Percentiles rank a stretch among this genome's conserved stretches.
phyloP scores from a whole-genome alignment of 2,329 filamentous ascomycete genomes.

The Xylariales sp. region DNA sequence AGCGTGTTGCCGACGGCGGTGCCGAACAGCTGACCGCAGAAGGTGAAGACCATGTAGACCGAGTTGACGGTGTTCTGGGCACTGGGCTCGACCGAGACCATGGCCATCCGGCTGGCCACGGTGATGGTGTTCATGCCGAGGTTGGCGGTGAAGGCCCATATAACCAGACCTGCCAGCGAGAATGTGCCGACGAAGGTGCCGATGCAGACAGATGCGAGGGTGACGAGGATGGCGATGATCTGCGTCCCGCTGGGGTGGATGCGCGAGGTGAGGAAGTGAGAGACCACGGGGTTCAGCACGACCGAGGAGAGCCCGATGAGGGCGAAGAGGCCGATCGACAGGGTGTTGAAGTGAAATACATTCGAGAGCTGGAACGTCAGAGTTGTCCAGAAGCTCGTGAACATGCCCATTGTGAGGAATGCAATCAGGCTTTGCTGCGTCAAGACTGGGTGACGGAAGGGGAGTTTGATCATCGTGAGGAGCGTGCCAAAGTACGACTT shows the following conservation, averaged over 20 bases:
- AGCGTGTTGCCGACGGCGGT: constrained; percentile 25
- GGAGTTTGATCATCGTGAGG: constrained; percentile 58
- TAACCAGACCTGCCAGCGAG: constrained; percentile 24
- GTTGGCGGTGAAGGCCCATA: constrained; percentile 27
- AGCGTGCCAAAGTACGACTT: constrained; percentile 64
- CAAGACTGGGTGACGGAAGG: constrained; percentile 62
- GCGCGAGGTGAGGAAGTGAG: constrained; percentile 16
- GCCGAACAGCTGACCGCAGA: constrained; percentile 27
- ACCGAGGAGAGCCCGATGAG: constrained; percentile 22
- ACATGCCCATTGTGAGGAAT: constrained; percentile 51
- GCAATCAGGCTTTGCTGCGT: constrained; percentile 65
- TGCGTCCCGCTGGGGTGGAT: constrained; percentile 20
- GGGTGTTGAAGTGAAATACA: constrained; percentile 19
- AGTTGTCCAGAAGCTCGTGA: constrained; percentile 49
- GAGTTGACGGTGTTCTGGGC: constrained; percentile 32
- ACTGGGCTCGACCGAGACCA: constrained; percentile 22
- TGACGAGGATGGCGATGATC: constrained; percentile 15
- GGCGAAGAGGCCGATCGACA: constrained; percentile 22
- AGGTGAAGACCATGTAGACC: constrained; percentile 28
- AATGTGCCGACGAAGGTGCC: constrained; percentile 26
- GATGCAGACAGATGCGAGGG: constrained; percentile 17
- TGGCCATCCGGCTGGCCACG: constrained; percentile 25
- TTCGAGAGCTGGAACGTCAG: constrained; percentile 23
- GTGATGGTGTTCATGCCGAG: constrained; percentile 26
- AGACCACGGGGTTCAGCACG: constrained; percentile 21